A percentile compares a stretch with the other conserved stretches of the same genome.
phyloP scores from a whole-genome alignment of 1,284 basidiomycete genomes.

The Rhodotorula glutinis region DNA sequence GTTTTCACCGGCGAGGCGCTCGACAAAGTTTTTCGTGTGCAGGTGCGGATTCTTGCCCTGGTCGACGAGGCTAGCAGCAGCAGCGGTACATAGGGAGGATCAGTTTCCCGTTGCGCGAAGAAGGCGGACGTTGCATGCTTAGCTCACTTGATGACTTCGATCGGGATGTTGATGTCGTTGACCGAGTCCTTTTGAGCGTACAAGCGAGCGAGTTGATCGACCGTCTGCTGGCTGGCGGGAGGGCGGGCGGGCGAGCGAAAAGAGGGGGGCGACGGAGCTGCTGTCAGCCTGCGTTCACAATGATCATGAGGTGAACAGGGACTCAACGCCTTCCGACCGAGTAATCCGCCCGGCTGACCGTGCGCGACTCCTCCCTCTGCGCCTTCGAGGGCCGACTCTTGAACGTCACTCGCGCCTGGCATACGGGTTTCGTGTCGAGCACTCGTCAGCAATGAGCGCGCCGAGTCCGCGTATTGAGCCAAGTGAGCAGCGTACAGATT shows the following conservation, averaged over 20 bases:
- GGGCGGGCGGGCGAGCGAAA: no score
- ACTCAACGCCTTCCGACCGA: slow-evolving; percentile 42
- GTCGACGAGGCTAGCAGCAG: slow-evolving; percentile 60
- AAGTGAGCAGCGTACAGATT: slow-evolving; percentile 38
- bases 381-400: slow-evolving; percentile 38
- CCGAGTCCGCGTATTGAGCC: no score
- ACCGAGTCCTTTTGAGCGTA: slow-evolving; percentile 32
- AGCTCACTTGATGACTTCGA: slow-evolving; percentile 36
- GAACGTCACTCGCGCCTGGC: slow-evolving; percentile 42
- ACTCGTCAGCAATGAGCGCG: no score
- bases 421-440: no score
- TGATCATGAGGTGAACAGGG: background rate
- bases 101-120: no score
- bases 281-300: background rate
- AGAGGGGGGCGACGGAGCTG: slow-evolving; percentile 2
- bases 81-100: no score
- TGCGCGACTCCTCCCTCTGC: slow-evolving; percentile 21
- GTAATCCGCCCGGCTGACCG: slow-evolving; percentile 37
- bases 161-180: slow-evolving; percentile 21
- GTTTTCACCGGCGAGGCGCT: slow-evolving; percentile 75
- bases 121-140: no score
- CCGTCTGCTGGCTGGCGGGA: slow-evolving; percentile 22
- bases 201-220: slow-evolving; percentile 31
- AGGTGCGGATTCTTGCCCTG: slow-evolving; percentile 72
- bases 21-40: slow-evolving; percentile 68